Conservation (phyloP, 2,329 filamentous ascomycete species). For the Phyllosticta citribraziliensis region DNA sequence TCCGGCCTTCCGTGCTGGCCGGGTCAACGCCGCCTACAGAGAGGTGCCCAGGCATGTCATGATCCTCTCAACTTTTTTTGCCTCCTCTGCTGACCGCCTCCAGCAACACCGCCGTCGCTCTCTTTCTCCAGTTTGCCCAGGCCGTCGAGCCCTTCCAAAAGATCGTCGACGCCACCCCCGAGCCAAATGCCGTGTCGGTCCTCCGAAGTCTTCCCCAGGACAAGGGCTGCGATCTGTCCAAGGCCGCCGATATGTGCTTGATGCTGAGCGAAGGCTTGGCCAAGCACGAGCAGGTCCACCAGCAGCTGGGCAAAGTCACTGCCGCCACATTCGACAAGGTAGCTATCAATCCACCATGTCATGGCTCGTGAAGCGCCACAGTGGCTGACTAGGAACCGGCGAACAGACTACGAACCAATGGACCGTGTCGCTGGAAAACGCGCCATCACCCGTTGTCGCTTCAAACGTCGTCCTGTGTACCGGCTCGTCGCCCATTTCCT, state of each 20-base stretch:
- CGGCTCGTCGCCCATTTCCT: conserved; percentile 42
- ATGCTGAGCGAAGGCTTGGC: conserved; percentile 39
- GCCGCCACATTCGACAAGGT: conserved; percentile 29
- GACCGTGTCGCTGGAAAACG: conserved; percentile 25
- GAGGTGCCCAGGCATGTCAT: conserved; percentile 45
- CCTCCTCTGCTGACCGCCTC: conserved; percentile 10
- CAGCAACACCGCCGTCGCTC: conserved; percentile 52
- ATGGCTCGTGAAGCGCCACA: background rate
- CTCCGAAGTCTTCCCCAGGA: conserved; percentile 46
- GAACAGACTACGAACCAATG: conserved; percentile 22
- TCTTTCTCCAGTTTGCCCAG: conserved; percentile 49
- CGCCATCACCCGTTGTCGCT: conserved; percentile 26
- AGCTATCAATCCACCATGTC: conserved; percentile 7
- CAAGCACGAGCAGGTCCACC: conserved; percentile 30
- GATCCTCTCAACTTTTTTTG: background rate
- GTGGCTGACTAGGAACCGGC: background rate
- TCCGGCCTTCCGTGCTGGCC: conserved; percentile 38
- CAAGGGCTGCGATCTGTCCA: conserved; percentile 46
- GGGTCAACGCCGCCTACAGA: conserved; percentile 38
- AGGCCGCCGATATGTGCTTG: conserved; percentile 48
- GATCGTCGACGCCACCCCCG: conserved; percentile 38
- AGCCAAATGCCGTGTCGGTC: conserved; percentile 46
- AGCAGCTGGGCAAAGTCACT: conserved; percentile 28
- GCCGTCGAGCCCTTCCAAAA: conserved; percentile 43
- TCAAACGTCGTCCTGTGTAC: conserved; percentile 49